phyloP scores from a whole-genome alignment of 768 basidiomycete species.

The Lactarius sanguifluus region DNA sequence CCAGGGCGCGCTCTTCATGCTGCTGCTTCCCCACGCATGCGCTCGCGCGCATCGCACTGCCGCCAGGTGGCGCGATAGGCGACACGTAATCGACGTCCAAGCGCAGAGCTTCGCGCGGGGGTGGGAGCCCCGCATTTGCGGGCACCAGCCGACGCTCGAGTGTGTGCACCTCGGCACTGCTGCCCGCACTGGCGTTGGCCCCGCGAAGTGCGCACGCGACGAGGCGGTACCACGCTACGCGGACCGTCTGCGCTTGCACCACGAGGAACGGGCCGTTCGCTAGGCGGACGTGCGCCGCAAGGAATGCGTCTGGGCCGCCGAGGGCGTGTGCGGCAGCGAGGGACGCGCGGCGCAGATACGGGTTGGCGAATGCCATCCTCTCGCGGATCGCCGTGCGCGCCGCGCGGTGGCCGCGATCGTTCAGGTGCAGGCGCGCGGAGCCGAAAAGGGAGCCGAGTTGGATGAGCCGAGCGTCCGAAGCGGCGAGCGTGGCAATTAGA shows the following conservation, averaged over 20 bases:
- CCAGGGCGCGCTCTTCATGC: conserved; percentile 39
- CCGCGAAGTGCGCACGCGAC: conserved; percentile 47
- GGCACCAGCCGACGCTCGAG: conserved; percentile 21
- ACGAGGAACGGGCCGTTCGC: conserved; percentile 63
- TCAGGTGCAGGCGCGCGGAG: conserved; percentile 62
- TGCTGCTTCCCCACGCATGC: conserved; percentile 42
- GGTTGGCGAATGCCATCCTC: conserved; percentile 58
- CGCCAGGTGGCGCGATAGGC: conserved; percentile 27
- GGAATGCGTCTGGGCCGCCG: conserved; percentile 44
- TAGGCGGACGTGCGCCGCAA: conserved; percentile 66
- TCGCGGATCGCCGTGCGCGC: conserved; percentile 51
- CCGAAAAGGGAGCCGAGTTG: conserved; percentile 78
- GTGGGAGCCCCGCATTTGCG: conserved; percentile 28
- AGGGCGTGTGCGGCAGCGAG: conserved; percentile 40
- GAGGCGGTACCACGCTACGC: conserved; percentile 57
- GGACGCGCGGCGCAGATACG: conserved; percentile 45
- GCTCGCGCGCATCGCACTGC: conserved; percentile 18
- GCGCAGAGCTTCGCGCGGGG: conserved; percentile 26
- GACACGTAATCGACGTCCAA: conserved; percentile 31
- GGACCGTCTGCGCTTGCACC: conserved; percentile 44
- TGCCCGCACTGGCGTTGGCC: conserved; percentile 10
- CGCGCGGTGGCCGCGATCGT: conserved; percentile 39
- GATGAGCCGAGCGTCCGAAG: conserved; percentile 50
- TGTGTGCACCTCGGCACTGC: neutral
- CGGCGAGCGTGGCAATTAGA: conserved; percentile 44